Evolutionary conservation across 768 basidiomycete genomes (phyloP).

Genomic region (Rhodotorula taiwanensis): DNA sequence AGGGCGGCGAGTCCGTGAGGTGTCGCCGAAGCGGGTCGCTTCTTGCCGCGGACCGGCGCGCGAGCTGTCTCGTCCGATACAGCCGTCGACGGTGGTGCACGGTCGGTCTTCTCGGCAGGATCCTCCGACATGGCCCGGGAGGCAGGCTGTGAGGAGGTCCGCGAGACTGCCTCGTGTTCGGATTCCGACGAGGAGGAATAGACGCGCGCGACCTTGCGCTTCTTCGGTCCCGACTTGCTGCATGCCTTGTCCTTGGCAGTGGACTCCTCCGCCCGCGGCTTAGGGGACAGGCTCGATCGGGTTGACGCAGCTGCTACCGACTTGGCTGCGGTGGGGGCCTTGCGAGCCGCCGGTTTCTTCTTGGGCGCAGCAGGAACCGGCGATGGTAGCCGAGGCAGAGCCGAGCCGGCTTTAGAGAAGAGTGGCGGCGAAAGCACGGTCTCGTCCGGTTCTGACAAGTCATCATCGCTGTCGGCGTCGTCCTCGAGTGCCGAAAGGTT

Average conservation of each 20-base stretch:
- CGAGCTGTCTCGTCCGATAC: background rate
- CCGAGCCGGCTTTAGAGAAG: background rate
- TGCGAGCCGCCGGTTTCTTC: too few relatives aligned
- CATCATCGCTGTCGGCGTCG: conserved; percentile 5
- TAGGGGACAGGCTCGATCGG: too few relatives aligned
- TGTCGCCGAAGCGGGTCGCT: background rate
- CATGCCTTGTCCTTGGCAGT: conserved; percentile 4
- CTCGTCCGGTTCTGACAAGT: conserved; percentile 1
- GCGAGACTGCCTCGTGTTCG: background rate
- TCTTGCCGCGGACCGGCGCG: too few relatives aligned
- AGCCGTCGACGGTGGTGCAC: too few relatives aligned
- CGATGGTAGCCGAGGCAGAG: background rate
- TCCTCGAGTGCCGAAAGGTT: conserved; percentile 25
- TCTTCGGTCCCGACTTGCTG: conserved; percentile 3
- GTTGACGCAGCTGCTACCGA: too few relatives aligned
- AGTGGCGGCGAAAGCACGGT: background rate
- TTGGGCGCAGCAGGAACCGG: background rate
- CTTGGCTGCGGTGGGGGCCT: too few relatives aligned
- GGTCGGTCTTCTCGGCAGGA: too few relatives aligned
- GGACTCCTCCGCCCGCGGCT: too few relatives aligned
- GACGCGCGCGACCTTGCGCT: conserved; percentile 20
- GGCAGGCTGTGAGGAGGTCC: background rate
- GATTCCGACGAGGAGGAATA: conserved; percentile 3
- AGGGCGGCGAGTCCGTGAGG: background rate
- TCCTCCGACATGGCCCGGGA: background rate